phyloP scores from a whole-genome alignment of 1,139 yeast genomes.

The Hyphopichia buzzinii region DNA sequence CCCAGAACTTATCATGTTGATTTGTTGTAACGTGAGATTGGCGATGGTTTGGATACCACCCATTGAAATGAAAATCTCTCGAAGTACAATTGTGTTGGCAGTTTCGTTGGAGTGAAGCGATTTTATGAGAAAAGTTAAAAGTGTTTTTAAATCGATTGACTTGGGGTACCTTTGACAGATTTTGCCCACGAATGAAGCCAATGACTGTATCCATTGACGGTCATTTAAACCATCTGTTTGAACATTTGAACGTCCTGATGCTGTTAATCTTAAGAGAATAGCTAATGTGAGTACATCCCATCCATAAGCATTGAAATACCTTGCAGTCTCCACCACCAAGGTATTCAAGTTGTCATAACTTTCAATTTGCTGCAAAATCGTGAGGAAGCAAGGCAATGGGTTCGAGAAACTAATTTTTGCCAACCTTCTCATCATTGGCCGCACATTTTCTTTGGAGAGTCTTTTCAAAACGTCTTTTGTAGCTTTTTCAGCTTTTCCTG shows the following conservation, averaged over 20 bases:
- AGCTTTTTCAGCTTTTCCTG: constrained; percentile 71
- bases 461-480: constrained; percentile 82
- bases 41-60: constrained; percentile 76
- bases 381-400: constrained; percentile 74
- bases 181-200: constrained; percentile 66
- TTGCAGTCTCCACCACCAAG: constrained; percentile 76
- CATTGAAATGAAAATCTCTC: constrained; percentile 70
- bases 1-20: constrained; percentile 68
- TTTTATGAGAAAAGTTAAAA: constrained; percentile 61
- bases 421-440: constrained; percentile 71
- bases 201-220: constrained; percentile 80
- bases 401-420: constrained; percentile 77
- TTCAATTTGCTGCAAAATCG: constrained; percentile 73
- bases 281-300: constrained; percentile 86
- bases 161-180: constrained; percentile 52
- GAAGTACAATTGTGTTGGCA: constrained; percentile 65
- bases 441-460: constrained; percentile 80
- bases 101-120: constrained; percentile 62
- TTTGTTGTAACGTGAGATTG: constrained; percentile 64
- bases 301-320: constrained; percentile 72
- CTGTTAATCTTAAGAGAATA: constrained; percentile 66
- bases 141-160: constrained; percentile 50
- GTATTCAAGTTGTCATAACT: constrained; percentile 86
- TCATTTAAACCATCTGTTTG: constrained; percentile 83
- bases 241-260: constrained; percentile 59